Base-by-base conservation (phyloP, 116 monocot genomes). In the Cymodocea nodosa region DNA sequence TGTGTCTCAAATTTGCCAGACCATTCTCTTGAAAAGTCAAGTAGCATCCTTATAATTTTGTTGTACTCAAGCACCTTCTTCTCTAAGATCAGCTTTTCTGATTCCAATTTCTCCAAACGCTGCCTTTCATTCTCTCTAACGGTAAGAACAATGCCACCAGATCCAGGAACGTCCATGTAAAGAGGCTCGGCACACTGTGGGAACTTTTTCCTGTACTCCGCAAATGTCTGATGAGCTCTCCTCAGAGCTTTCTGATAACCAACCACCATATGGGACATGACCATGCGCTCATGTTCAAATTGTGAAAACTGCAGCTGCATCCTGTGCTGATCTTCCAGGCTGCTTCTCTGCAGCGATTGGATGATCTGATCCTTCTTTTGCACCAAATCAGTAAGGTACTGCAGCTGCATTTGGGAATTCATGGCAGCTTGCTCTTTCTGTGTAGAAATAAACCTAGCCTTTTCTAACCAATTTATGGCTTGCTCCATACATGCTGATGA, bases 181-280 rank as follows among this genome's bases (percentile, higher is more conserved):
- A 79, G 70, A 69, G 78, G 71, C 52, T 83, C 80, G 39, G 76
- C 72, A 56, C 74, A 72, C 34, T 77, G 56, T 48, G 85, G 78
- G 60, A 72, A 80, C 71, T 70, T 73, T 59, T 81, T 90, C 40
- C 81, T 83, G 55, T 85, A 87, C 48, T 83, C 85, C 1, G 81
- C 54, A 75, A 90, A 97, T 68, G 78, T 58, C 70, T n/a, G 22
- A 15, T 80, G 77, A 5, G 69, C 82, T 55, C 85, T 74, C 63
- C 56, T 81, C 66, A 97, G 70, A 39, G 82, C 87, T 66, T 71
- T 87, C 74, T 80, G 83, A 73, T 87, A 90, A 15, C 84, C 91
- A 60, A 79, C 35, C 16, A 88, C 62, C 37, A 97, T 57, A 18
- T 63, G 75, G 2, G 81, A 70, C 79, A 87, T 74, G 22, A 80